Percentiles rank a stretch among this genome's conserved stretches.
Conservation (phyloP, 345 rosid species). For the Eucalyptus caleyi region DNA sequence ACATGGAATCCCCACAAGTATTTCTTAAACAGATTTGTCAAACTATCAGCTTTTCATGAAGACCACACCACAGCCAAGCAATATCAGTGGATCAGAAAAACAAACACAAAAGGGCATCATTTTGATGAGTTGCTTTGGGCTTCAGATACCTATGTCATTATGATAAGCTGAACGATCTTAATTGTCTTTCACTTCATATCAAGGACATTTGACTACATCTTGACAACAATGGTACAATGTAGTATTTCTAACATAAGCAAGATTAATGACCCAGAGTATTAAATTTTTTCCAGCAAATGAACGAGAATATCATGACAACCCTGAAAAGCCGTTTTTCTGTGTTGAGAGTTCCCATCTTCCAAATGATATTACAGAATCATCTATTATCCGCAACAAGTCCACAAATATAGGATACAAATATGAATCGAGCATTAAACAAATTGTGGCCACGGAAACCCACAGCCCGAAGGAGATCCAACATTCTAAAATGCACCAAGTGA, state of each 20-base stretch:
- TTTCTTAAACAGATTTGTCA: neutral
- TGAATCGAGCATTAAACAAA: neutral
- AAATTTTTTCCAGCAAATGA: neutral
- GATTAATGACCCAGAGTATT: neutral
- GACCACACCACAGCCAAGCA: neutral
- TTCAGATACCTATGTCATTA: neutral
- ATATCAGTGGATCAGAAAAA: neutral
- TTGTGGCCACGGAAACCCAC: neutral
- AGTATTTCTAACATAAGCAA: neutral
- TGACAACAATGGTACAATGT: neutral
- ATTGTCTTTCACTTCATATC: neutral
- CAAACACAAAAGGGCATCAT: neutral
- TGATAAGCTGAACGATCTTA: neutral
- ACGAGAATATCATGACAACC: neutral
- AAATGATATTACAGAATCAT: neutral
- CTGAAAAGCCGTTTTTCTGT: neutral
- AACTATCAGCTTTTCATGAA: neutral
- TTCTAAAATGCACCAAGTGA: neutral
- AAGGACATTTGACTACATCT: neutral
- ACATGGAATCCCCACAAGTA: neutral
- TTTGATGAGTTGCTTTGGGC: neutral
- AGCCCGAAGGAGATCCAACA: neutral
- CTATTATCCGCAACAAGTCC: neutral
- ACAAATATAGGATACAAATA: neutral
- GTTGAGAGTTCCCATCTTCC: neutral